Base-by-base conservation (phyloP, 768 basidiomycete species). In the Mycena kentingensis region DNA sequence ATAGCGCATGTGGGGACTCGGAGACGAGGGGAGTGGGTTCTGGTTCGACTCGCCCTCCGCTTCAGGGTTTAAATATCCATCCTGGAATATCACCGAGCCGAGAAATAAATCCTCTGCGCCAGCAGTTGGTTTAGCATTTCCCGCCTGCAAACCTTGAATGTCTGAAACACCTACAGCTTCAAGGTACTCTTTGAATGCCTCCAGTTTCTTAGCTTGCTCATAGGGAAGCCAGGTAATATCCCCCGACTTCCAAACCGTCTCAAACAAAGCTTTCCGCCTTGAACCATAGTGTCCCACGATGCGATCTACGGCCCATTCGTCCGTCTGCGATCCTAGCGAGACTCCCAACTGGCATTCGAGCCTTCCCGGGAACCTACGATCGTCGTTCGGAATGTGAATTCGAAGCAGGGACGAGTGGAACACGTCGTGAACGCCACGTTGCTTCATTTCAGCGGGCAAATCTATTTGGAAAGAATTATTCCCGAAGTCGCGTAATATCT, bases 321-420 rank as follows among this genome's bases (percentile, higher is more conserved):
- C 39, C 3, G 36, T 49, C 16, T 49, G 26, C 15, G 16, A 22
- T 19, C 31, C 29, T 2, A 29, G 25, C 3, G 47, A 49, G 2
- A 49, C 24, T 11, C 47, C 47, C 0, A 49, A n/a, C 15, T 49
- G 27, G 19, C 19, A 31, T 7, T 49, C 48, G 2, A 49, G 37
- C 10, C 48, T 19, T 6, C 48, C 48, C 5, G 38, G 48, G 29
- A 49, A 49, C 4, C 48, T 4, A 3, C 48, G 37, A 27, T 68
- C 56, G 46, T 78, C 70, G 52, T 78, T 79, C 0, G 71, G 62
- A 2, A 61, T 7, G 29, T 70, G 68, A 0, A 62, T 60, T 0
- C 63, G 16, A 0, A 78, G 61, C 13, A 70, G 50, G 2, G 67
- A 70, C 0, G 67, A 58, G 46, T 79, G 48, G 15, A 49, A 49